Evolutionary conservation across 192 early-diverging fungal species (phyloP), one percentile per base, ranked within the genome.

Genomic region (Rhizoclosmatium globosum): DNA sequence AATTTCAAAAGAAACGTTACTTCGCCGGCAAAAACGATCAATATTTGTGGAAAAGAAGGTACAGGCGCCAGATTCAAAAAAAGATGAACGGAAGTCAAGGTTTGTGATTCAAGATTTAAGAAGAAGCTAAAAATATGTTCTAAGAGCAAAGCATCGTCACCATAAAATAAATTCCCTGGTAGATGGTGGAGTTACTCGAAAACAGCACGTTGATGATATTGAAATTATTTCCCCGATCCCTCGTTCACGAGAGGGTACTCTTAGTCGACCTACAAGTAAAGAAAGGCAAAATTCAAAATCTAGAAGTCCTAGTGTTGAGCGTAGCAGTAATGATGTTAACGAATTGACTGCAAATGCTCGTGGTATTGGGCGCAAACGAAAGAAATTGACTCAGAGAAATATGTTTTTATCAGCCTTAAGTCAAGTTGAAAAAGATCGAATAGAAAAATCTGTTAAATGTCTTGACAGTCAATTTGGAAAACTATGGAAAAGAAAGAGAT

Each of bases 401-500:
- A 31, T 83, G 11, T 11, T 80, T 7, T 66, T 80, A 41, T 77
- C 78, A 9, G 67, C 47, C 17, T 43, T 87, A 0, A 9, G 50
- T 41, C 60, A 70, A n/a, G 47, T 31, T 1, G 83, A 88, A 57
- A 77, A 73, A 19, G 87, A 89, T 7, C 78, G 42, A n/a, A 44
- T 77, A 13, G 87, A 89, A 58, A 76, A 82, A 64, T 81, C 83
- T 2, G 64, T 70, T 3, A 50, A 66, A n/a, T 71, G 83, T 39
- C 68, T 89, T 7, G 84, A 89, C 68, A 4, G 11, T 2, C 31
- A 13, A 0, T 56, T 89, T 0, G 58, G 71, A 23, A 56, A 50
- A 7, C 38, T 84, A 38, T 86, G 87, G 85, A 75, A 82, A 41
- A 41, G 58, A 11, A 39, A 67, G 31, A 62, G 87, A 3, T 82